Evolutionary conservation across 2,329 filamentous ascomycete genomes (phyloP).

Genomic region (Fusarium nisikadoi): DNA sequence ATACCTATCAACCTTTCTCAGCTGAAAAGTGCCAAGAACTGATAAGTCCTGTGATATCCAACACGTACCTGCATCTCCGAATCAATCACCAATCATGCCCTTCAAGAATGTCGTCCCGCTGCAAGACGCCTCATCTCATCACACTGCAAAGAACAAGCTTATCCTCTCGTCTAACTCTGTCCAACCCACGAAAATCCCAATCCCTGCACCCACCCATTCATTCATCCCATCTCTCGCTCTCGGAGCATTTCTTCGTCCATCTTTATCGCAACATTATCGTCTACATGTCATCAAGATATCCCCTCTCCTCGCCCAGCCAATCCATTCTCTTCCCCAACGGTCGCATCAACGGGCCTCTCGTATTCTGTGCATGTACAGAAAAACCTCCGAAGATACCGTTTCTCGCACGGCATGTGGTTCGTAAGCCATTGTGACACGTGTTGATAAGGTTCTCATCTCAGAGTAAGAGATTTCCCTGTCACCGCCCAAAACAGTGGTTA

Average conservation of each 20-base stretch:
- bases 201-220: too few relatives aligned
- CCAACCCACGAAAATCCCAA: background rate
- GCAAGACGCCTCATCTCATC: background rate
- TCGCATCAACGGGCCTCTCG: background rate
- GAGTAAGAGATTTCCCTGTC: background rate
- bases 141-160: slow-evolving; percentile 6
- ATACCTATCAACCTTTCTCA: background rate
- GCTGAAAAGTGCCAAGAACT: background rate
- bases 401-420: background rate
- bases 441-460: slow-evolving; percentile 2
- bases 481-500: background rate
- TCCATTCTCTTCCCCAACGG: background rate
- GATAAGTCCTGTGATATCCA: background rate
- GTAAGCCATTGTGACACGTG: slow-evolving; percentile 6
- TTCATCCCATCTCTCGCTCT: background rate
- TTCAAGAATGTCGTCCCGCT: background rate
- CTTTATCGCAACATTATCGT: slow-evolving; percentile 6
- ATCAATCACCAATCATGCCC: background rate
- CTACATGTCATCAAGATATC: slow-evolving; percentile 1
- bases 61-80: background rate
- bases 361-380: background rate
- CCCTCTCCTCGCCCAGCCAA: background rate
- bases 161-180: background rate
- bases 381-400: slow-evolving; percentile 3
- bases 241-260: background rate